Percentiles rank a stretch among this genome's conserved stretches.
Evolutionary conservation across 1,284 basidiomycete genomes (phyloP).

Genomic region (Tilletia walkeri): DNA sequence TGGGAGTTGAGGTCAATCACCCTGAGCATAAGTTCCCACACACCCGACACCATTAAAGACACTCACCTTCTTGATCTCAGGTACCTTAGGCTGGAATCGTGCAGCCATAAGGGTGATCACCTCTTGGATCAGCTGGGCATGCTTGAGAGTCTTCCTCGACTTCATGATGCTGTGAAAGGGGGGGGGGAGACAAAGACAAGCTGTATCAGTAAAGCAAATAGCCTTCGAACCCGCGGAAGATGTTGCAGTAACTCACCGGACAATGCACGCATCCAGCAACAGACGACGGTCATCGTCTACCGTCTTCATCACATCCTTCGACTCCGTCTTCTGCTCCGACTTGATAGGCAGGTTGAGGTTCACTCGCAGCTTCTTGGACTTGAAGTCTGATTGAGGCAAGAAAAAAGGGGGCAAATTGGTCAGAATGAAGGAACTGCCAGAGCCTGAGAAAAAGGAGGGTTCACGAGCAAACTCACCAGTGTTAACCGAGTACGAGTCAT

Average conservation of each 20-base stretch:
- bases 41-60: not conserved
- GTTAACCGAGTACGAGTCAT: constrained; percentile 86
- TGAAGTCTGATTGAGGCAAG: constrained; percentile 63
- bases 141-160: constrained; percentile 91
- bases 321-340: constrained; percentile 88
- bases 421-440: not conserved
- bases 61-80: constrained; percentile 67
- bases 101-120: constrained; percentile 87
- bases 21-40: too few species aligned
- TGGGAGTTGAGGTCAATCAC: too few species aligned
- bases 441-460: constrained; percentile 11
- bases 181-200: too few species aligned
- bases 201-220: constrained; percentile 9
- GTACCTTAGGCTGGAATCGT: constrained; percentile 83
- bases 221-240: not conserved
- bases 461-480: constrained; percentile 62
- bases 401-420: not conserved
- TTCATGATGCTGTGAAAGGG: constrained; percentile 79
- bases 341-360: constrained; percentile 92
- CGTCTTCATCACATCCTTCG: constrained; percentile 84
- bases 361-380: constrained; percentile 82
- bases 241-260: constrained; percentile 65
- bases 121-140: constrained; percentile 88
- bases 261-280: constrained; percentile 94
- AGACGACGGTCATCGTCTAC: constrained; percentile 98